Conservation (phyloP, 2,329 filamentous ascomycete species). For the Pestalotiopsis sp. region DNA sequence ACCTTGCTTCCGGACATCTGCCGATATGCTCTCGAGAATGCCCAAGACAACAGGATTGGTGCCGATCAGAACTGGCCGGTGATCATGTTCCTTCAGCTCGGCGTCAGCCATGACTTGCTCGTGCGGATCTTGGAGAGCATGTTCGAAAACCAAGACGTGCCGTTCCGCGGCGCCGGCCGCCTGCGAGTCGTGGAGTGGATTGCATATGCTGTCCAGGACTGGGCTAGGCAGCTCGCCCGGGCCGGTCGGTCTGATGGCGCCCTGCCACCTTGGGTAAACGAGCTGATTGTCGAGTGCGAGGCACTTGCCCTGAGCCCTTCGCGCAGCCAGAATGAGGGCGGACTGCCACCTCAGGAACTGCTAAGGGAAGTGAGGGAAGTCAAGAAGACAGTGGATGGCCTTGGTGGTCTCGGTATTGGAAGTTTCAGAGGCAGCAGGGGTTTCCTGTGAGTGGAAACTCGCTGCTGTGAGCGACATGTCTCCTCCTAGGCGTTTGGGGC, state of each 20-base stretch:
- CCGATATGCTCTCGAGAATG: constrained; percentile 60
- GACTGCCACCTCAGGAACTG: constrained; percentile 46
- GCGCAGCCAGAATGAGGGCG: constrained; percentile 42
- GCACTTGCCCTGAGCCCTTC: constrained; percentile 41
- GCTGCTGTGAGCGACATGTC: not conserved
- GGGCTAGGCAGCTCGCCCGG: constrained; percentile 44
- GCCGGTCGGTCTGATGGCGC: constrained; percentile 29
- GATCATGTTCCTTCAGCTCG: constrained; percentile 57
- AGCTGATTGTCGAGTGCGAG: constrained; percentile 53
- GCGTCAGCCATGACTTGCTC: constrained; percentile 59
- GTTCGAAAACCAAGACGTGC: constrained; percentile 61
- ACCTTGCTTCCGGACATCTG: constrained; percentile 65
- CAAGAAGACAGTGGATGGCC: constrained; percentile 45
- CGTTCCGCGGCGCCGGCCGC: constrained; percentile 55
- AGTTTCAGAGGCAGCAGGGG: constrained; percentile 34
- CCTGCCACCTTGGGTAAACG: constrained; percentile 31
- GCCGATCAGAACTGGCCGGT: constrained; percentile 61
- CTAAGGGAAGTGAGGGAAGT: constrained; percentile 44
- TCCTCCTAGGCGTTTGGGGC: not conserved
- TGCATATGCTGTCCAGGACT: constrained; percentile 45
- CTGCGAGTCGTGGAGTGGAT: constrained; percentile 59
- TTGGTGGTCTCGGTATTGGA: constrained; percentile 41
- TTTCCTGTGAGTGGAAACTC: constrained; percentile 39
- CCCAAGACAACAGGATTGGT: constrained; percentile 59
- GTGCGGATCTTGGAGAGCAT: constrained; percentile 58